phyloP scores from a whole-genome alignment of 106 monocot genomes.

The Allium cepa region DNA sequence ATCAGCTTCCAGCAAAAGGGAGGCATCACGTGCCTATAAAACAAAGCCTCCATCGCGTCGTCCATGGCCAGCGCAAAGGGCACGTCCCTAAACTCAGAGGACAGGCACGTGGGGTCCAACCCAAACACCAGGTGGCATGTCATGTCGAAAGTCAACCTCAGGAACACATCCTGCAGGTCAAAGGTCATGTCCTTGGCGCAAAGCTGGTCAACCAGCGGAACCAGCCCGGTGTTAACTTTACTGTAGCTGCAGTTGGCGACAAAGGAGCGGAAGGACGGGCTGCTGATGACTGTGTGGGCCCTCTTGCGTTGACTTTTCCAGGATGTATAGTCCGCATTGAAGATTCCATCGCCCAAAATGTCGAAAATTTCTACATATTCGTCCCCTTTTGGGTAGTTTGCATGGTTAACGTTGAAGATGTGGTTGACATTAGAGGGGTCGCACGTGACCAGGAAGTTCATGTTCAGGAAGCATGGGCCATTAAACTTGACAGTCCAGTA shows the following conservation, averaged over 20 bases:
- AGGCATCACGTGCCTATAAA: slow-evolving; percentile 28
- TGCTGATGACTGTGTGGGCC: slow-evolving; percentile 20
- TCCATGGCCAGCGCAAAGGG: slow-evolving; percentile 25
- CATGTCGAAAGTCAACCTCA: slow-evolving; percentile 41
- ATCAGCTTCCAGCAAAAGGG: slow-evolving; percentile 12
- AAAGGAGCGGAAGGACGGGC: slow-evolving; percentile 18
- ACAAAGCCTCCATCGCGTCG: slow-evolving; percentile 13
- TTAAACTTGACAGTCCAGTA: slow-evolving; percentile 7
- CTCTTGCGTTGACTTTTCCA: slow-evolving; percentile 31
- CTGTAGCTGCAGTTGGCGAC: slow-evolving; percentile 4
- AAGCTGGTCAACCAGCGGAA: slow-evolving; percentile 17
- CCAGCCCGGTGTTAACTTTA: slow-evolving; percentile 31
- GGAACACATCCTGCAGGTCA: slow-evolving; percentile 45
- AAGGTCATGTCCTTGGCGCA: neutral
- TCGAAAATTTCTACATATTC: slow-evolving; percentile 45
- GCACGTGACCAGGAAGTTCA: slow-evolving; percentile 14
- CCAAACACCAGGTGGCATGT: slow-evolving; percentile 32
- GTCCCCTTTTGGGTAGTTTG: slow-evolving; percentile 45
- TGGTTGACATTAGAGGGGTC: slow-evolving; percentile 46
- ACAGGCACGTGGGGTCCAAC: slow-evolving; percentile 25
- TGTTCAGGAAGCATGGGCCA: slow-evolving; percentile 9
- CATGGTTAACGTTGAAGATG: slow-evolving; percentile 34
- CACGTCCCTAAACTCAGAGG: slow-evolving; percentile 16
- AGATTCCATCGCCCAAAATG: slow-evolving; percentile 43
- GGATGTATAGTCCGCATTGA: slow-evolving; percentile 37